Evolutionary conservation across 129 eudicot species (phyloP).

Genomic region (Mikania micrantha): DNA sequence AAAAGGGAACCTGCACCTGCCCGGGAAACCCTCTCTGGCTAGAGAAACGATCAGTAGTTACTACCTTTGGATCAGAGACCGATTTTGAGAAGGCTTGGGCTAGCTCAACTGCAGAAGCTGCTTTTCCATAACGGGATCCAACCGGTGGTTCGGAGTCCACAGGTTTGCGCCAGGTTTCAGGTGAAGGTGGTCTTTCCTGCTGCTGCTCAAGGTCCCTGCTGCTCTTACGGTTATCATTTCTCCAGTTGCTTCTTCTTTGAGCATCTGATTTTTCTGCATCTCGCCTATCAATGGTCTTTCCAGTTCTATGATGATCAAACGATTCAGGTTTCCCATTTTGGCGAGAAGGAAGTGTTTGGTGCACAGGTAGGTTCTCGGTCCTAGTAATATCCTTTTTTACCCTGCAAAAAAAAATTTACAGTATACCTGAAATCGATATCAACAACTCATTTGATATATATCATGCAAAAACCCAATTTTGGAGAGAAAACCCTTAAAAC

Average conservation of each 20-base stretch:
- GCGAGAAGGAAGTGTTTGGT: slow-evolving; percentile 30
- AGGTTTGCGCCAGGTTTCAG: slow-evolving; percentile 97
- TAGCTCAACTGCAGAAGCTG: slow-evolving; percentile 85
- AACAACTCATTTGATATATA: no score
- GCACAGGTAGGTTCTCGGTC: slow-evolving; percentile 31
- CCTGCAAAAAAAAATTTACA: slow-evolving; percentile 30
- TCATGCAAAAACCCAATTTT: no score
- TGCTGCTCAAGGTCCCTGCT: slow-evolving; percentile 44
- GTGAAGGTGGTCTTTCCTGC: slow-evolving; percentile 83
- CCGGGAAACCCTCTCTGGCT: slow-evolving; percentile 56
- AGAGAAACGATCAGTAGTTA: slow-evolving; percentile 43
- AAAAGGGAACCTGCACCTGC: slow-evolving; percentile 74
- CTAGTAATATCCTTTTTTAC: slow-evolving; percentile 38
- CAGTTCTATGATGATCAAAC: slow-evolving; percentile 41
- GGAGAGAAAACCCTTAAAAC: no score
- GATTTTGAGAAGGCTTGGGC: slow-evolving; percentile 85
- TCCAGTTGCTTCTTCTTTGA: slow-evolving; percentile 73
- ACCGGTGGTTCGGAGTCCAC: slow-evolving; percentile 40
- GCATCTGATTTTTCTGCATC: slow-evolving; percentile 51
- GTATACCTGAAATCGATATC: background rate
- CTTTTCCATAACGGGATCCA: slow-evolving; percentile 68
- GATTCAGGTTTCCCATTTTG: slow-evolving; percentile 49
- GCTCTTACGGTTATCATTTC: slow-evolving; percentile 57
- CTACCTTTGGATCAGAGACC: slow-evolving; percentile 54
- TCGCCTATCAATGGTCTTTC: slow-evolving; percentile 42